phyloP scores from a whole-genome alignment of 371 early-diverging fungal genomes.

The Paraphysoderma sedebokerense region DNA sequence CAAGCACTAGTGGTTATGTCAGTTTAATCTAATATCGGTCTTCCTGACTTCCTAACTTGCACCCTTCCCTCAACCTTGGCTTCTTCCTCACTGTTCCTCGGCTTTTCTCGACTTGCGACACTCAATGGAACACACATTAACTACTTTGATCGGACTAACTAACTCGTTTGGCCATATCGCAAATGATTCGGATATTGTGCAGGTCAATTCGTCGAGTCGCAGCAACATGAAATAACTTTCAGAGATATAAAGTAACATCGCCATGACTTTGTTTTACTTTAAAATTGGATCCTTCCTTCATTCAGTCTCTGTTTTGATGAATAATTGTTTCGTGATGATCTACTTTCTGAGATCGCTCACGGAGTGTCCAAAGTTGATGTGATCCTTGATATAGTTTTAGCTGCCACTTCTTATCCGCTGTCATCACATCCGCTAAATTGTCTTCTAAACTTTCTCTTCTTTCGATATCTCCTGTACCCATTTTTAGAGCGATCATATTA shows the following conservation, averaged over 20 bases:
- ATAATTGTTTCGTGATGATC: not conserved
- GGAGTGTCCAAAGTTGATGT: no score
- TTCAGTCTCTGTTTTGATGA: not conserved
- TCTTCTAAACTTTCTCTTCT: not conserved
- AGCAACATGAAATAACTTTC: slow-evolving; percentile 67
- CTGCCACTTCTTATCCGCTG: not conserved
- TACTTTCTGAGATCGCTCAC: no score
- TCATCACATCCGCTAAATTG: slow-evolving; percentile 1
- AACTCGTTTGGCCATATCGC: no score
- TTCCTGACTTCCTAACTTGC: no score
- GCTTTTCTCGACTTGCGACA: no score
- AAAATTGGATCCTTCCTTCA: not conserved
- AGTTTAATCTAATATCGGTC: slow-evolving; percentile 1
- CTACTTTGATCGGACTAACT: no score
- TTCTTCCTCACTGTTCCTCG: no score
- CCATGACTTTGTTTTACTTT: no score
- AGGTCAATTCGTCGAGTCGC: slow-evolving; percentile 81
- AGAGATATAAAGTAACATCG: slow-evolving; percentile 72
- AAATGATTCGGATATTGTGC: not conserved
- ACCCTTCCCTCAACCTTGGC: no score
- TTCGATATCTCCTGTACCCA: not conserved
- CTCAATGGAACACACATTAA: no score
- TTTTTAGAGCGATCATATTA: slow-evolving; percentile 58
- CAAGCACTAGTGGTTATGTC: not conserved
- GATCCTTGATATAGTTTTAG: no score